phyloP scores from a whole-genome alignment of 1,284 basidiomycete genomes.

The Cutaneotrichosporon cavernicola region DNA sequence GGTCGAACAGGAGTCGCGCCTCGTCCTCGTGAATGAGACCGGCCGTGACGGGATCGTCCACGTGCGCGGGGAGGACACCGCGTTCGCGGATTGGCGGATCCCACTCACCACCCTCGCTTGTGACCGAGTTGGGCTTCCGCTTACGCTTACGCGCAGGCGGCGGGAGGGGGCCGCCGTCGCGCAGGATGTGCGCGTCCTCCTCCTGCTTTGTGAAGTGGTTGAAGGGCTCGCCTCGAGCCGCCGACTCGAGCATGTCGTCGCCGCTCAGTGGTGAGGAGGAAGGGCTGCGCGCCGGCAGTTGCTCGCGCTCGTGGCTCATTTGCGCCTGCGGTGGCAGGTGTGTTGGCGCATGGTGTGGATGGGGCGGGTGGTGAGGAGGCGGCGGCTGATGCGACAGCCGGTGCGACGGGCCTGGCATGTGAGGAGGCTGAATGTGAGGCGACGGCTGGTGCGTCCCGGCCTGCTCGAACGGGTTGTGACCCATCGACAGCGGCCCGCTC shows the following conservation, averaged over 20 bases:
- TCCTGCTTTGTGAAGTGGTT: constrained; percentile 16
- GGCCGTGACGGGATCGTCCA: constrained; percentile 25
- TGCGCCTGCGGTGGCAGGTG: neutral
- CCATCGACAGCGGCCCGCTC: neutral
- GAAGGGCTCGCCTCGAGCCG: constrained; percentile 18
- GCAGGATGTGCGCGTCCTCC: constrained; percentile 13
- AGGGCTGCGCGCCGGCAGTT: neutral
- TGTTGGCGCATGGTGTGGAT: neutral
- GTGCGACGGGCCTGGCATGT: neutral
- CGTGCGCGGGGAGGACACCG: constrained; percentile 13
- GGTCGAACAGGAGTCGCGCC: constrained; percentile 24
- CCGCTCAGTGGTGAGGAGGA: neutral
- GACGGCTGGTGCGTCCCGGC: neutral
- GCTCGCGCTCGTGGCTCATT: neutral
- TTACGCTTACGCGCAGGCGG: neutral
- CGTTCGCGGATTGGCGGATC: constrained; percentile 17
- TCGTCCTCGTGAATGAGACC: constrained; percentile 25
- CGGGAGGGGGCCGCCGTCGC: neutral
- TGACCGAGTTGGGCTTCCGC: neutral
- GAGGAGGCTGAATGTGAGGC: neutral
- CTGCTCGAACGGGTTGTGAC: neutral
- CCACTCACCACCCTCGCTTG: neutral
- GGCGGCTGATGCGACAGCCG: neutral
- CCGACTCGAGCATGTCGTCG: constrained; percentile 13
- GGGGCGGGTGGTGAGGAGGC: neutral